Base-by-base conservation (phyloP, 176 grass and related monocot species). In the Lolium multiflorum region DNA sequence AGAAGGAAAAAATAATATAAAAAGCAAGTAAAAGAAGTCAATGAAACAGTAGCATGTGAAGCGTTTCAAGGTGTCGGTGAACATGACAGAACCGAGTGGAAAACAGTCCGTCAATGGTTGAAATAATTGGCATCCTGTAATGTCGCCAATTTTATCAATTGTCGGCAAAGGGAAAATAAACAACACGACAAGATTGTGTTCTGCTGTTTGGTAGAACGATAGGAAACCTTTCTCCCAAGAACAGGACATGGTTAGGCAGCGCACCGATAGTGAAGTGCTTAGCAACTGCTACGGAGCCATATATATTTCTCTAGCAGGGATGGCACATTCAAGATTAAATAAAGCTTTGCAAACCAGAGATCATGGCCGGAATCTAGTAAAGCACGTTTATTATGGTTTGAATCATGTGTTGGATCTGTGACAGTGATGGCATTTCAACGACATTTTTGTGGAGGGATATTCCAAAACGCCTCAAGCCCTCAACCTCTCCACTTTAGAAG, bases 231-330 rank as follows among this genome's bases (percentile, higher is more conserved):
- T 39, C 15, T 1, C 10, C 15, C 47, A 35, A 4, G 54, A 74
- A 65, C 77, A 67, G 9, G 82, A 65, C 24, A 51, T 49, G 37
- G 63, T 62, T 69, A 47, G 76, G 76, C 39, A 79, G 35, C 63
- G 25, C 46, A n/a, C 3, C 1, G 35, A 55, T 47, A 81, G 60
- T 6, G 11, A 81, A 81, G 22, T 74, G 22, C 46, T 17, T 74
- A 9, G 46, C 46, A 51, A 49, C 71, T 22, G 21, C 11, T 24
- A 71, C 17, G 18, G 6, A 3, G 37, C 7, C 67, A 71, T 71
- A n/a, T 71, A 71, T 71, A n/a, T 71, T n/a, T 46, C 20, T 21
- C 10, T 13, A 11, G 69, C 41, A 48, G 4, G 5, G n/a, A 73
- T 48, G 1, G 7, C 67, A 71, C 37, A 0, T 16, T 39, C 15